Conservation (phyloP, 345 rosid species). For the Eucalyptus decipiens region DNA sequence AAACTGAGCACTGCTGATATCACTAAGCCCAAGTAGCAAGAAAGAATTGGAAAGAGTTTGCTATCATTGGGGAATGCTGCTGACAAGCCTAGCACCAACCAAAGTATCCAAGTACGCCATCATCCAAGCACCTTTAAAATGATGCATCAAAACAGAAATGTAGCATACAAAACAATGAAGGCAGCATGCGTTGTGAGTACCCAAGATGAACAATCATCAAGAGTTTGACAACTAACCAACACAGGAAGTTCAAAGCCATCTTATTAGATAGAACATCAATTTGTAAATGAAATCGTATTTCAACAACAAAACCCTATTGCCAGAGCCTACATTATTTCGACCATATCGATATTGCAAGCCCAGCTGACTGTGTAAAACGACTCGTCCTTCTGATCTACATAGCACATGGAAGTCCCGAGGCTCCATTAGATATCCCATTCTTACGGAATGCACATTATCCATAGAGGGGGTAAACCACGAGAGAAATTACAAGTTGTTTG, state of each 20-base stretch:
- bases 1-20: background rate
- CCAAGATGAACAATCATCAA: background rate
- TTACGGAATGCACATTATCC: background rate
- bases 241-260: background rate
- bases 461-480: background rate
- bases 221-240: background rate
- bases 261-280: background rate
- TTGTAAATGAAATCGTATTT: background rate
- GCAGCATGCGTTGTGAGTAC: background rate
- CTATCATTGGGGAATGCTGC: conserved; percentile 16
- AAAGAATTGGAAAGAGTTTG: background rate
- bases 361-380: conserved; percentile 82
- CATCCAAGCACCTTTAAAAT: background rate
- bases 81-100: conserved; percentile 67
- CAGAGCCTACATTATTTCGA: background rate
- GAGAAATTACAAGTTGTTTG: background rate
- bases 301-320: background rate
- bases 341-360: conserved; percentile 52
- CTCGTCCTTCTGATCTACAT: conserved; percentile 88
- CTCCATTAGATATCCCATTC: background rate
- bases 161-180: background rate
- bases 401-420: conserved; percentile 26
- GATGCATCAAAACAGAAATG: background rate
- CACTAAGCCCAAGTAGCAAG: background rate
- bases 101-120: background rate